Evolutionary conservation across 768 basidiomycete species (phyloP).

Genomic region (Trametes gibbosa): DNA sequence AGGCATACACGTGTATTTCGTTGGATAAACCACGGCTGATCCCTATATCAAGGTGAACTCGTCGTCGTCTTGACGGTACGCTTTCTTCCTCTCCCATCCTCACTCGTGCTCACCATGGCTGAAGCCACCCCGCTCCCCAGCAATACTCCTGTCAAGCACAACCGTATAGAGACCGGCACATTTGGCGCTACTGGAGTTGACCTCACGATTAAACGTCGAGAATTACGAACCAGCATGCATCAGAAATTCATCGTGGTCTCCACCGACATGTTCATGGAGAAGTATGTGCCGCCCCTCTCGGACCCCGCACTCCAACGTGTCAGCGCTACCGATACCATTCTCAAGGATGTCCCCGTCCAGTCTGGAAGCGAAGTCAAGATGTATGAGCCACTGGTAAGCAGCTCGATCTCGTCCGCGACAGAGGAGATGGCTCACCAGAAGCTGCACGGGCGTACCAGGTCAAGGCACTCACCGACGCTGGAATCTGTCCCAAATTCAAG

Average conservation of each 20-base stretch:
- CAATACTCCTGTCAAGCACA: not conserved
- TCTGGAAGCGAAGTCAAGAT: not conserved
- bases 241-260: not conserved
- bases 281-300: not conserved
- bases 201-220: not conserved
- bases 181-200: not conserved
- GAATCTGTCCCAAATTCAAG: not conserved
- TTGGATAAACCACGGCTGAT: no score
- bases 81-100: no score
- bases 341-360: not conserved
- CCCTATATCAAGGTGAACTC: no score
- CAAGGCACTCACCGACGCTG: not conserved
- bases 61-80: no score
- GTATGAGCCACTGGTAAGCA: not conserved
- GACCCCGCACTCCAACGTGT: not conserved
- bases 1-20: no score
- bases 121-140: not conserved
- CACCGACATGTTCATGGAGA: not conserved
- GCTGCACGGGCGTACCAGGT: not conserved
- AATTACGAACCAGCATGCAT: slow-evolving; percentile 4
- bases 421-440: not conserved
- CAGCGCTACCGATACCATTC: not conserved
- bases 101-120: no score
- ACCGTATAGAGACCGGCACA: not conserved
- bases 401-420: no score